These are phyloP conservation scores for Hygrophoropsis aurantiaca DNA, from an alignment of 768 basidiomycete species.

Conservation along the genomic window DNA sequence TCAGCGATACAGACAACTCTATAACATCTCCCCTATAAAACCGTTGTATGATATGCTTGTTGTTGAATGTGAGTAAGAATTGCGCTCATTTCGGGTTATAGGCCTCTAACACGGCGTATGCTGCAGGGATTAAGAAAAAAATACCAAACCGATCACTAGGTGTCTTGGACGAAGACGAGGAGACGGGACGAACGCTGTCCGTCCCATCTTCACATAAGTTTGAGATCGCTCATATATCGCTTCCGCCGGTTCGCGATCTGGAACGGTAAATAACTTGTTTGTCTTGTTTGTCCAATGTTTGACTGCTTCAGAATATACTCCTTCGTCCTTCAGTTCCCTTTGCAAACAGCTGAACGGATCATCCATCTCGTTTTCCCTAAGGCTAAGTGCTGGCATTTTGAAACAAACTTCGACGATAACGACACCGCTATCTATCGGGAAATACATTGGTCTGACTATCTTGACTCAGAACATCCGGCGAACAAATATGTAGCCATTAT, in stretches of 20 bases:
- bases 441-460: slow-evolving; percentile 41
- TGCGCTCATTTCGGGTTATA: too few relatives aligned
- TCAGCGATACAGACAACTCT: slow-evolving; percentile 30
- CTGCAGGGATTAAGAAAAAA: slow-evolving; percentile 4
- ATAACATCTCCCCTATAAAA: slow-evolving; percentile 24
- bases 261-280: slow-evolving; percentile 20
- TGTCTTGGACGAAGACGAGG: slow-evolving; percentile 23
- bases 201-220: slow-evolving; percentile 32
- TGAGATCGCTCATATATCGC: slow-evolving; percentile 21
- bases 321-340: slow-evolving; percentile 33
- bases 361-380: slow-evolving; percentile 46
- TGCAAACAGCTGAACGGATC: slow-evolving; percentile 34
- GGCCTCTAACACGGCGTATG: slow-evolving; percentile 8
- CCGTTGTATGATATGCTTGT: slow-evolving; percentile 27
- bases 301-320: slow-evolving; percentile 23
- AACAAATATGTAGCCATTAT: slow-evolving; percentile 39
- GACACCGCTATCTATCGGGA: slow-evolving; percentile 44
- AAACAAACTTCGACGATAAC: slow-evolving; percentile 26
- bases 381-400: slow-evolving; percentile 43
- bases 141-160: slow-evolving; percentile 26
- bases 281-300: background rate
- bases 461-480: slow-evolving; percentile 18
- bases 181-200: slow-evolving; percentile 27
- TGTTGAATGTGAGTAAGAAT: slow-evolving; percentile 24
- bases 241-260: slow-evolving; percentile 30